Percentiles rank a stretch among this genome's conserved stretches.
Evolutionary conservation across 2,329 filamentous ascomycete genomes (phyloP).

Genomic region (Beauveria brongniartii): DNA sequence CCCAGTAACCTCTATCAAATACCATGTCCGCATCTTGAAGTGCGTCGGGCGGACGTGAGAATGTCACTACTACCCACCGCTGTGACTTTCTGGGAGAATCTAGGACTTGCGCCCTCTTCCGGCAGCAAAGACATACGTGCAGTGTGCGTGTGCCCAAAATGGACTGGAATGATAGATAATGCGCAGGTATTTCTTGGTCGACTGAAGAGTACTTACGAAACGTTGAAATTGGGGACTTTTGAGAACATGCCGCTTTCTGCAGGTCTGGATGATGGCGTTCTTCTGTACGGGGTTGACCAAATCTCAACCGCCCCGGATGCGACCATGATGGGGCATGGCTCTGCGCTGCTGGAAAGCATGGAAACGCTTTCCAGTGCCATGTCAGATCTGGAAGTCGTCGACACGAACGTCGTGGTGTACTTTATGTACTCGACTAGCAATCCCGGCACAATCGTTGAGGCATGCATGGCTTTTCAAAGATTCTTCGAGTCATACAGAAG

Average conservation of each 20-base stretch:
- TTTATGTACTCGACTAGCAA: conserved; percentile 63
- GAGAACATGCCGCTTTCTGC: conserved; percentile 36
- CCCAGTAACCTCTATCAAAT: conserved; percentile 53
- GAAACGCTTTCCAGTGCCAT: conserved; percentile 40
- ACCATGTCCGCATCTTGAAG: conserved; percentile 60
- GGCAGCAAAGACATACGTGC: conserved; percentile 64
- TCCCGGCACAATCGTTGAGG: conserved; percentile 55
- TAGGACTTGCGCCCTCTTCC: conserved; percentile 64
- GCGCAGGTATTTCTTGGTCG: conserved; percentile 58
- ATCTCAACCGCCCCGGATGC: conserved; percentile 33
- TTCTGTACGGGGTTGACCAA: conserved; percentile 42
- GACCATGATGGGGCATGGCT: conserved; percentile 33
- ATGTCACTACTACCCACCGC: conserved; percentile 69
- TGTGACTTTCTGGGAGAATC: conserved; percentile 71
- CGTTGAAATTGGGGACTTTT: conserved; percentile 63
- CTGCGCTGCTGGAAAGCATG: conserved; percentile 41
- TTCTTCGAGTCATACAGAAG: conserved; percentile 55
- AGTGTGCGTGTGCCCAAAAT: conserved; percentile 62
- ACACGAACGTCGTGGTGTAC: conserved; percentile 65
- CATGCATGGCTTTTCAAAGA: conserved; percentile 65
- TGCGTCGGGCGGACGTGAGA: conserved; percentile 60
- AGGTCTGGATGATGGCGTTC: conserved; percentile 35
- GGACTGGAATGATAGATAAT: conserved; percentile 53
- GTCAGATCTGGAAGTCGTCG: conserved; percentile 31
- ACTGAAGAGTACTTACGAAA: conserved; percentile 64